A percentile compares a stretch with the other conserved stretches of the same genome.
Evolutionary conservation across 2,329 filamentous ascomycete genomes (phyloP).

Genomic region (Calonectria hawksworthii): DNA sequence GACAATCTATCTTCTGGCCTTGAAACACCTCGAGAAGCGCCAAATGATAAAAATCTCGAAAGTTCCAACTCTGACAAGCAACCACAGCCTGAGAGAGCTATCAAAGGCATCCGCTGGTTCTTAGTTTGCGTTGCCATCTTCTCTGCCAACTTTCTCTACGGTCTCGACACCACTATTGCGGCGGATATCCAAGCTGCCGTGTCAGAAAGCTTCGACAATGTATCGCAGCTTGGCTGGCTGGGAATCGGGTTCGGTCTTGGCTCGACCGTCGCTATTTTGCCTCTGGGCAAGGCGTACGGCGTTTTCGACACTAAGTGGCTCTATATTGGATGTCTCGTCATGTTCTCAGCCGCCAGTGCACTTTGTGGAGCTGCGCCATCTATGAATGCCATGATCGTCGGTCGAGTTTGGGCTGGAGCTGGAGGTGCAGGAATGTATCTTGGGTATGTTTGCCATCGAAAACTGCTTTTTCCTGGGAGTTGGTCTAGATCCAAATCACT

Average conservation of each 20-base stretch:
- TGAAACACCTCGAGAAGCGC: background rate
- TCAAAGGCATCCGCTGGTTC: slow-evolving; percentile 37
- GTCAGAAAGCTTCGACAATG: slow-evolving; percentile 35
- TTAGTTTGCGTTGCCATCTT: slow-evolving; percentile 37
- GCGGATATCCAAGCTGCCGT: slow-evolving; percentile 36
- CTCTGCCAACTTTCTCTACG: slow-evolving; percentile 38
- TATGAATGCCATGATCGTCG: slow-evolving; percentile 62
- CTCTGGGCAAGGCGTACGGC: slow-evolving; percentile 36
- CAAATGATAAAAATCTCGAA: background rate
- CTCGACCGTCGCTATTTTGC: slow-evolving; percentile 34
- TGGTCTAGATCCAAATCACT: background rate
- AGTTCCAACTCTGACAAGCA: slow-evolving; percentile 11
- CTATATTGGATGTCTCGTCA: slow-evolving; percentile 42
- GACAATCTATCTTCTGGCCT: background rate
- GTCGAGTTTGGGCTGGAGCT: slow-evolving; percentile 58
- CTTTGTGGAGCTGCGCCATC: slow-evolving; percentile 59
- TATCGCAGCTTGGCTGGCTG: slow-evolving; percentile 37
- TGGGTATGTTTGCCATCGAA: slow-evolving; percentile 23
- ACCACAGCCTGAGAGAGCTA: slow-evolving; percentile 20
- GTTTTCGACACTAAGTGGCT: slow-evolving; percentile 61
- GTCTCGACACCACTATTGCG: slow-evolving; percentile 37
- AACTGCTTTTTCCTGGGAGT: background rate
- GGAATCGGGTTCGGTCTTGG: slow-evolving; percentile 36
- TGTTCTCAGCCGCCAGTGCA: slow-evolving; percentile 49
- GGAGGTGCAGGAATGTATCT: slow-evolving; percentile 51